Base-by-base conservation (phyloP, 352 stramenopile genomes). In the Phytophthora brassicae region DNA sequence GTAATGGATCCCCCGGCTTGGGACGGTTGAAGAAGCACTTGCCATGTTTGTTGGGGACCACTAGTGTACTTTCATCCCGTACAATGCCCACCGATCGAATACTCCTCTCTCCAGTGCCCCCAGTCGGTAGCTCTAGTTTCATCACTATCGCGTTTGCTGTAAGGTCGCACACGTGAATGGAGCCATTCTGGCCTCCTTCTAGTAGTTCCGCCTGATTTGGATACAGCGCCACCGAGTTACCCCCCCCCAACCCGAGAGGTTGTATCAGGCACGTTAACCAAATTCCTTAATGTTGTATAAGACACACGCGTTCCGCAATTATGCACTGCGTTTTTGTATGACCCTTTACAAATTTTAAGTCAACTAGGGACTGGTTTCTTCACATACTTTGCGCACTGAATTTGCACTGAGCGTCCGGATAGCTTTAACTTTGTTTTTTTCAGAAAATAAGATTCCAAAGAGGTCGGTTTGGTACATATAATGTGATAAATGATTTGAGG, bases 151-250 rank as follows among this genome's bases (percentile, higher is more conserved):
- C 76, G 56, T 94, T 93, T 12, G 85, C 77, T 17, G 81, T 86
- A 24, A 97, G 81, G 65, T 97, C 89, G 85, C 94, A 99, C 39
- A 98, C 77, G 45, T 92, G 91, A 17, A 99, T 77, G 19, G 69
- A 83, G 35, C 97, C 97, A 64, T 97, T 97, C 71, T 99, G 92
- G 79, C 98, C 96, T 3, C 72, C 80, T 7, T 81, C 84, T 4
- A 96, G 70, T 26, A 95, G 70, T 60, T 94, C 81, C 0, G 77
- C 86, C 64, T 98, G 95, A 81, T 99, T 99, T 19, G 93, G 94
- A 61, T 99, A 94, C 47, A 99, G 69, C 24, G 89, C 90, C 4
- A 98, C 93, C 19, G 94, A 97, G 70, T 98, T 99, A n/a, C n/a
- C n/a, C n/a, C n/a, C n/a, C n/a, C n/a, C n/a, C n/a, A n/a, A n/a